A percentile compares a stretch with the other conserved stretches of the same genome.
These are phyloP conservation scores for Vinca major DNA, from an alignment of 305 asterid species.

Conservation along the genomic window DNA sequence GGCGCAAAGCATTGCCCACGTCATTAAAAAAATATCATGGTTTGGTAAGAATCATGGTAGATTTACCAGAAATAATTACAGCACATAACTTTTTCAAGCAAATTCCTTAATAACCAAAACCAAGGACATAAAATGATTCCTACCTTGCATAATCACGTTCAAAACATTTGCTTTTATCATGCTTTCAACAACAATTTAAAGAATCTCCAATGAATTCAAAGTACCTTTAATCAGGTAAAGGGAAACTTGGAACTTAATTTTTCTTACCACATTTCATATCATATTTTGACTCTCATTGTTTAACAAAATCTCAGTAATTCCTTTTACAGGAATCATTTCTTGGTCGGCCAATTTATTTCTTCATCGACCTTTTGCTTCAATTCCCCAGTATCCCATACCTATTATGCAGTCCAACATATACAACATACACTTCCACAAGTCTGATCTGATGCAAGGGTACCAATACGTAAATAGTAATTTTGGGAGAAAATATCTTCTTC, in stretches of 20 bases:
- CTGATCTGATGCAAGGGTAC: not conserved
- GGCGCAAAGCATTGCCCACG: conserved; percentile 48
- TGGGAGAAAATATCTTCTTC: not conserved
- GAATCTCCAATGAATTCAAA: too few relatives aligned
- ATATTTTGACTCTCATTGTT: too few relatives aligned
- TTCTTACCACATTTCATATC: not conserved
- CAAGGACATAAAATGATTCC: not conserved
- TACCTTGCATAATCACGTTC: not conserved
- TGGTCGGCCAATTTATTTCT: not conserved
- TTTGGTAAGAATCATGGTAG: not conserved
- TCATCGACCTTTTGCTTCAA: too few relatives aligned
- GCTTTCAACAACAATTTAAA: not conserved
- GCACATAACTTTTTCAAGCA: not conserved
- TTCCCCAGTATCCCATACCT: not conserved
- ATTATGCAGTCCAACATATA: not conserved
- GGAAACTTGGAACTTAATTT: not conserved
- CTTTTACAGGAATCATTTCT: too few relatives aligned
- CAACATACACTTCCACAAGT: not conserved
- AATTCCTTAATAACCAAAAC: not conserved
- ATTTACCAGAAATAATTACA: not conserved
- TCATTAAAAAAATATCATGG: conserved; percentile 39
- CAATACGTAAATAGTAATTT: too few relatives aligned
- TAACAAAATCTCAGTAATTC: too few relatives aligned
- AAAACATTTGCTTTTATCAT: conserved; percentile 2
- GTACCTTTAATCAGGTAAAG: too few relatives aligned